phyloP scores from a whole-genome alignment of 208 protist genomes.

The Naegleria gruberi region DNA sequence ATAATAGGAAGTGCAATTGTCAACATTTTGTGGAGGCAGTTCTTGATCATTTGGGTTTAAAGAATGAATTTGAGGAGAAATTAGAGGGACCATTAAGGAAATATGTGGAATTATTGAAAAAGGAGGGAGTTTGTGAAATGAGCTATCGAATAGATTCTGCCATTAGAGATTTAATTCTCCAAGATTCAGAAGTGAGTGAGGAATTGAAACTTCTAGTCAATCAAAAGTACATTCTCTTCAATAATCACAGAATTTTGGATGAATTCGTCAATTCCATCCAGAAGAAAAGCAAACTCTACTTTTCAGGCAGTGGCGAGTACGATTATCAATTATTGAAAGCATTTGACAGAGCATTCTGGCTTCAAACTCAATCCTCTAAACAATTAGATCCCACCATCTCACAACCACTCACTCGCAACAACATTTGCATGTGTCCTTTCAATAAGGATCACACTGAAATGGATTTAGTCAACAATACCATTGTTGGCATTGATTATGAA shows the following conservation, averaged over 20 bases:
- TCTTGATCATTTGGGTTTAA: not conserved
- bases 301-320: not conserved
- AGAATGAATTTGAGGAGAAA: not conserved
- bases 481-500: too few species aligned
- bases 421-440: too few species aligned
- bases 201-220: not conserved
- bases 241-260: not conserved
- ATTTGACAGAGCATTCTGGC: constrained; percentile 2
- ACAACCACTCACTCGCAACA: too few species aligned
- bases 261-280: not conserved
- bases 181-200: not conserved
- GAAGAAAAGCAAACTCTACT: not conserved
- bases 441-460: too few species aligned
- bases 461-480: too few species aligned
- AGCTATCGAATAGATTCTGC: not conserved
- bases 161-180: not conserved
- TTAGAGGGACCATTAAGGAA: not conserved
- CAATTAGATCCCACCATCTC: too few species aligned
- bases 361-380: not conserved
- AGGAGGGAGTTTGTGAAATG: not conserved
- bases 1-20: not conserved
- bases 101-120: not conserved
- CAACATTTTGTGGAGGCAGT: constrained; percentile 6
- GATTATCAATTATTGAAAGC: not conserved
- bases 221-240: not conserved